Percentiles rank a stretch among this genome's conserved stretches.
Evolutionary conservation across 2,329 filamentous ascomycete genomes (phyloP).

Genomic region (Aspergillus transmontanensis): DNA sequence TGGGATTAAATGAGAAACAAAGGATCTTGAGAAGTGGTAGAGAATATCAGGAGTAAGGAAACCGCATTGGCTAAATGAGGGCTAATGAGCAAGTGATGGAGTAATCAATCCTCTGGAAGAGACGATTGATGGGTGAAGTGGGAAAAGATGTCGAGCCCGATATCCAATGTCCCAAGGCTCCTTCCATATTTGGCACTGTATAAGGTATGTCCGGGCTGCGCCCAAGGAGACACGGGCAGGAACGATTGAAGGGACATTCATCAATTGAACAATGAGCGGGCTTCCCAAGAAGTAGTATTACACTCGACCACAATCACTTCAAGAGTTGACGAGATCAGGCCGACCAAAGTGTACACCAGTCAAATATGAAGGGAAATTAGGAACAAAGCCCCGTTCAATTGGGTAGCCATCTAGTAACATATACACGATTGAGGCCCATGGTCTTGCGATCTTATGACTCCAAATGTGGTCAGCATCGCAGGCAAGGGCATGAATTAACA

Average conservation of each 20-base stretch:
- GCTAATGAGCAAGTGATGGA: slow-evolving; percentile 9
- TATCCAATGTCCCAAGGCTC: not conserved
- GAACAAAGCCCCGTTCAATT: slow-evolving; percentile 7
- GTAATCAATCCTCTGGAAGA: slow-evolving; percentile 5
- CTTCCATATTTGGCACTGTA: slow-evolving; percentile 1
- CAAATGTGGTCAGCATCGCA: slow-evolving; percentile 2
- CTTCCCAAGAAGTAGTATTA: not conserved
- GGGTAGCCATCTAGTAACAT: slow-evolving; percentile 5
- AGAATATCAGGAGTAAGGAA: slow-evolving; percentile 24
- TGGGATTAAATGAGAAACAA: slow-evolving; percentile 36
- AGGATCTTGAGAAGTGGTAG: slow-evolving; percentile 17
- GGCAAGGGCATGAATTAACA: slow-evolving; percentile 18
- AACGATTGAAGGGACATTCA: not conserved
- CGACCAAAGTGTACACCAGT: not conserved
- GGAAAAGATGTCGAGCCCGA: not conserved
- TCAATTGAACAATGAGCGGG: not conserved
- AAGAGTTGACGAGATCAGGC: not conserved
- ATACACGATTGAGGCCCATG: slow-evolving; percentile 2
- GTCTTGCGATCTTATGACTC: not conserved
- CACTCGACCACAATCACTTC: not conserved
- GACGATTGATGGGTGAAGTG: slow-evolving; percentile 2
- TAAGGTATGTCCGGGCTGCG: not conserved
- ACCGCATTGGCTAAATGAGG: slow-evolving; percentile 4
- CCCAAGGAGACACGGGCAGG: not conserved
- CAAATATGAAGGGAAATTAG: not conserved